A percentile compares a stretch with the other conserved stretches of the same genome.
Conservation (phyloP, 1,284 basidiomycete species). For the Dichomitus squalens region DNA sequence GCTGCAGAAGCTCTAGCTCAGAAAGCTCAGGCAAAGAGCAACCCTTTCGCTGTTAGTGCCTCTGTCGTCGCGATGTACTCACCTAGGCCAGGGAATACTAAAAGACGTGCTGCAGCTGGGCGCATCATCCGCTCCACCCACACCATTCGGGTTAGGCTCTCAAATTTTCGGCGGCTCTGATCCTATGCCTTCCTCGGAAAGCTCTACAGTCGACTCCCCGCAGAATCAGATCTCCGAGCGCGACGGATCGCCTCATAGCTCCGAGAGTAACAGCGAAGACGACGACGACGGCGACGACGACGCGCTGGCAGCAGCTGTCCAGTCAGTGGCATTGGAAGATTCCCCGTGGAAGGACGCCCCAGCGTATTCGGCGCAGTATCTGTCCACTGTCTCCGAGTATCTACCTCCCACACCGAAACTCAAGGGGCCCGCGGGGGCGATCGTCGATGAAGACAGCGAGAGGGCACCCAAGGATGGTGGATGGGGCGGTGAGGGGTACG, state of each 20-base stretch:
- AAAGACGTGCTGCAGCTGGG: slow-evolving; percentile 17
- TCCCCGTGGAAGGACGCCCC: slow-evolving; percentile 68
- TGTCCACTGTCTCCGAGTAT: slow-evolving; percentile 74
- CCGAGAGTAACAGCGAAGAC: slow-evolving; percentile 22
- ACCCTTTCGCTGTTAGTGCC: slow-evolving; percentile 70
- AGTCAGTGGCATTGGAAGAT: slow-evolving; percentile 54
- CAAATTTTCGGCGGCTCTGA: slow-evolving; percentile 57
- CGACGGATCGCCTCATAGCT: slow-evolving; percentile 4
- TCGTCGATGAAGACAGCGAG: slow-evolving; percentile 44
- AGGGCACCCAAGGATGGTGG: slow-evolving; percentile 47
- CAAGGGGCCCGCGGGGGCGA: slow-evolving; percentile 43
- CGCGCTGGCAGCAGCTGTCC: slow-evolving; percentile 58
- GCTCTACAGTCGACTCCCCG: slow-evolving; percentile 10
- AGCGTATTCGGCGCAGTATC: slow-evolving; percentile 65
- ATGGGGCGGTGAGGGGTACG: slow-evolving; percentile 75
- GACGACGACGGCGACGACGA: slow-evolving; percentile 42
- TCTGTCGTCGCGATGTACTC: neutral
- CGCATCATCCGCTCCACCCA: slow-evolving; percentile 28
- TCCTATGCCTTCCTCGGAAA: slow-evolving; percentile 15
- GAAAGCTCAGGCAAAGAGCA: slow-evolving; percentile 42
- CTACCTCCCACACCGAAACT: slow-evolving; percentile 57
- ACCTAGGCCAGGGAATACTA: neutral
- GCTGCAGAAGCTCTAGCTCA: slow-evolving; percentile 34
- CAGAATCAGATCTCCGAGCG: slow-evolving; percentile 14
- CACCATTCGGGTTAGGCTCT: slow-evolving; percentile 56